A percentile compares a stretch with the other conserved stretches of the same genome.
Evolutionary conservation across 2,329 filamentous ascomycete genomes (phyloP).

Genomic region (Exserohilum turcica): DNA sequence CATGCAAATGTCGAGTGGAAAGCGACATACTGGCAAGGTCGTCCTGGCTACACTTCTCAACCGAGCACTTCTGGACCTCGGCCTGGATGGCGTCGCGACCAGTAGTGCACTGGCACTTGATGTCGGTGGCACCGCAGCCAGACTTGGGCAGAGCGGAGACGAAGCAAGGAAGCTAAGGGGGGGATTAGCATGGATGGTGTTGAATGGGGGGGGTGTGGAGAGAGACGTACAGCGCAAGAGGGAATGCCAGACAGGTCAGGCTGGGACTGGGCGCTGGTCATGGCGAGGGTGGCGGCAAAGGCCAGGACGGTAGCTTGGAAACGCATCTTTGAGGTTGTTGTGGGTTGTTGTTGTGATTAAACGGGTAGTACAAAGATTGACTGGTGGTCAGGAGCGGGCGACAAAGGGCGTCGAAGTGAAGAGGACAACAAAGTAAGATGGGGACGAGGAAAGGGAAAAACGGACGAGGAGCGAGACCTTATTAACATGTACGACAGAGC

Average conservation of each 20-base stretch:
- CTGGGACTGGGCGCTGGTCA: slow-evolving; percentile 37
- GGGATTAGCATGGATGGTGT: background rate
- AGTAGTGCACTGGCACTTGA: slow-evolving; percentile 59
- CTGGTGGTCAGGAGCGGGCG: background rate
- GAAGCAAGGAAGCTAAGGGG: slow-evolving; percentile 54
- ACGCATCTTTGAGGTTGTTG: slow-evolving; percentile 35
- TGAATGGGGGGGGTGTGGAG: background rate
- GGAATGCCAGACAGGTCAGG: slow-evolving; percentile 33
- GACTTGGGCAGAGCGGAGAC: slow-evolving; percentile 53
- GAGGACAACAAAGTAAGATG: background rate
- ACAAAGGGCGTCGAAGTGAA: background rate
- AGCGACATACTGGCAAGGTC: slow-evolving; percentile 49
- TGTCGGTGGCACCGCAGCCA: slow-evolving; percentile 55
- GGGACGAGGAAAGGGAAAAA: background rate
- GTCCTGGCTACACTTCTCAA: slow-evolving; percentile 42
- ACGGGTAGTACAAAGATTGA: background rate
- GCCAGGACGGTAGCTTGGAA: slow-evolving; percentile 34
- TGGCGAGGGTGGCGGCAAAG: slow-evolving; percentile 33
- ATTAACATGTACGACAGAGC: background rate
- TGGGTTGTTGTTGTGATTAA: background rate
- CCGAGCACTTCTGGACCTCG: slow-evolving; percentile 50
- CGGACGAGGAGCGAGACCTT: background rate
- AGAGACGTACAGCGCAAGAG: slow-evolving; percentile 43
- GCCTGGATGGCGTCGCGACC: slow-evolving; percentile 43
- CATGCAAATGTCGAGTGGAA: background rate